These are phyloP conservation scores for Phytopythium ostracodes DNA, from an alignment of 352 stramenopile species.

Conservation along the genomic window DNA sequence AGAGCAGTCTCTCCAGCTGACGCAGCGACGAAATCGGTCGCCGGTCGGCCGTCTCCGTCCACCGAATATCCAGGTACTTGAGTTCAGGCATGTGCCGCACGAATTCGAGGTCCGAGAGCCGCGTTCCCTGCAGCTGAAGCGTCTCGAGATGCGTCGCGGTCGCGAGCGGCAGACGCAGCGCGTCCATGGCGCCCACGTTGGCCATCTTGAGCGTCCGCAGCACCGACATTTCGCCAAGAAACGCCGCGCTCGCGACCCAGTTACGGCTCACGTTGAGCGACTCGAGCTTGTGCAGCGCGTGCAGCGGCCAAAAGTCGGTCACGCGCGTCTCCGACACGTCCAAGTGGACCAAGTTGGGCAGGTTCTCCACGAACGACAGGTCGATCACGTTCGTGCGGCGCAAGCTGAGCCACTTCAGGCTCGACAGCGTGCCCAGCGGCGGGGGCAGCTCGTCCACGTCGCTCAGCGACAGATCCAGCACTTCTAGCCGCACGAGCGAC, in stretches of 20 bases:
- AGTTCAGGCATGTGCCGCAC: conserved; percentile 14
- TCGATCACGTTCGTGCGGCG: conserved; percentile 25
- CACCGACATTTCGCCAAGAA: conserved; percentile 22
- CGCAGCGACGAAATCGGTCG: conserved; percentile 24
- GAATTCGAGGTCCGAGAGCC: conserved; percentile 36
- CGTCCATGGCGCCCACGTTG: conserved; percentile 29
- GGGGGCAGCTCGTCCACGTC: conserved; percentile 11
- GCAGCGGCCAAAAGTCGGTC: conserved; percentile 30
- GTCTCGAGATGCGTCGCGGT: conserved; percentile 16
- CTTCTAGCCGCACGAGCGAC: conserved; percentile 8
- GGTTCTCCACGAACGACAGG: conserved; percentile 21
- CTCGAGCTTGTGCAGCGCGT: conserved; percentile 17
- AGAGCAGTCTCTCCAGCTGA: conserved; percentile 33
- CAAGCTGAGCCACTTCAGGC: conserved; percentile 32
- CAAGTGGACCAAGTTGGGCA: conserved; percentile 25
- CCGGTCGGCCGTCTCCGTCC: conserved; percentile 31
- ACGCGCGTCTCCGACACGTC: conserved; percentile 41
- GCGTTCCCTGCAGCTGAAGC: conserved; percentile 39
- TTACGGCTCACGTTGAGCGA: conserved; percentile 46
- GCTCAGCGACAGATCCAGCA: conserved; percentile 20
- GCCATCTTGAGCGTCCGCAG: conserved; percentile 32
- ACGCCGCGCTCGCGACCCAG: conserved; percentile 28
- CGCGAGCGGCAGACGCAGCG: conserved; percentile 23
- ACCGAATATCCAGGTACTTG: conserved; percentile 39
- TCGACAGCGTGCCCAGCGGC: conserved; percentile 20